Evolutionary conservation across 176 grass and related monocot species (phyloP).

Genomic region (Aechmea fasciata): DNA sequence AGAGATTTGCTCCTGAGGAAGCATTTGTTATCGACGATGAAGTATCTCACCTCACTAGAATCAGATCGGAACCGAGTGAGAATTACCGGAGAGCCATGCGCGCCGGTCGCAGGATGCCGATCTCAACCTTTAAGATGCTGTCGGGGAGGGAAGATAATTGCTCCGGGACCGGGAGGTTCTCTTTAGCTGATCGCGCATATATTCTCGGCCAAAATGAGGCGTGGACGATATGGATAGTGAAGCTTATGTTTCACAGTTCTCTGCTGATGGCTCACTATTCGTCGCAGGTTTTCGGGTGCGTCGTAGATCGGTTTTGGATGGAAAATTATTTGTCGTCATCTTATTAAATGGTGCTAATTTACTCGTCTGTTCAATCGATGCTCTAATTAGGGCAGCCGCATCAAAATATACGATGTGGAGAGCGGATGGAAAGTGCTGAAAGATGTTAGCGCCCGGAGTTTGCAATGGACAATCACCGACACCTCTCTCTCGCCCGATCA

Average conservation of each 20-base stretch:
- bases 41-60: constrained; percentile 44
- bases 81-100: constrained; percentile 1
- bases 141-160: constrained; percentile 48
- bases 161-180: constrained; percentile 37
- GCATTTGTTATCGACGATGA: constrained; percentile 46
- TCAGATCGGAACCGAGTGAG: constrained; percentile 44
- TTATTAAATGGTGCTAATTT: neutral
- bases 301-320: neutral
- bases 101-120: constrained; percentile 4
- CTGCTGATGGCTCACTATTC: constrained; percentile 63
- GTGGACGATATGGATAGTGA: constrained; percentile 56
- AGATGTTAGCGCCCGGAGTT: constrained; percentile 66
- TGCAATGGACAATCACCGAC: constrained; percentile 80
- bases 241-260: constrained; percentile 84
- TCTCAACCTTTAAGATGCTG: constrained; percentile 45
- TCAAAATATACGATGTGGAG: constrained; percentile 58
- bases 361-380: constrained; percentile 18
- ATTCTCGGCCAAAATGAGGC: constrained; percentile 29
- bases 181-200: constrained; percentile 45
- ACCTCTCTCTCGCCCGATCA: constrained; percentile 75
- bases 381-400: constrained; percentile 73
- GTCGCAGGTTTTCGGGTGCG: constrained; percentile 63
- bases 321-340: too few species aligned
- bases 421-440: constrained; percentile 65
- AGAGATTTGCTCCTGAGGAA: neutral